Conservation (phyloP, 495 filamentous ascomycete genomes). For the Tuber aestivum region DNA sequence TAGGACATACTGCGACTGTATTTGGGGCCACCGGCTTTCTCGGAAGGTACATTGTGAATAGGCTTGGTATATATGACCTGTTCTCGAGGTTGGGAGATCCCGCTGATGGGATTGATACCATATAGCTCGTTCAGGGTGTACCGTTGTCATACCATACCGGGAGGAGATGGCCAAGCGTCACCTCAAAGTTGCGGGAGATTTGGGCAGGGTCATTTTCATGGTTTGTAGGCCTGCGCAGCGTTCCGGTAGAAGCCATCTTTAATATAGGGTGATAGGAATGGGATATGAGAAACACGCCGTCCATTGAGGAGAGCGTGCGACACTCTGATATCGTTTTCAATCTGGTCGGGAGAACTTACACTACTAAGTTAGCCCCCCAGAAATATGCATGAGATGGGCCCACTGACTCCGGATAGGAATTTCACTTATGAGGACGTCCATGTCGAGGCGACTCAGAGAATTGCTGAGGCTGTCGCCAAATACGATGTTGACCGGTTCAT, state of each 20-base stretch:
- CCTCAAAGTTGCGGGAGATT: conserved; percentile 88
- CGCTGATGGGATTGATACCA: conserved; percentile 41
- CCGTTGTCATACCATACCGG: conserved; percentile 84
- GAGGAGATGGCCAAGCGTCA: conserved; percentile 98
- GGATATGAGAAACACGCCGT: conserved; percentile 89
- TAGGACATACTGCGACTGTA: conserved; percentile 92
- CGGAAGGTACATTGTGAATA: conserved; percentile 94
- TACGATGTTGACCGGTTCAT: conserved; percentile 97
- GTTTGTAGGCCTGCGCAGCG: conserved; percentile 46
- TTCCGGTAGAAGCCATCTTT: conserved; percentile 9
- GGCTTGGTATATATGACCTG: conserved; percentile 61
- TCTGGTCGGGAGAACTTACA: conserved; percentile 84
- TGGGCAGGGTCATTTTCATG: conserved; percentile 80
- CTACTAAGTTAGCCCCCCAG: conserved; percentile 70
- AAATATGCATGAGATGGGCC: background rate
- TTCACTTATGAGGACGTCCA: conserved; percentile 90
- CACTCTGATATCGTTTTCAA: conserved; percentile 98
- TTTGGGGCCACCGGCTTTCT: conserved; percentile 97
- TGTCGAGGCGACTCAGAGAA: conserved; percentile 88
- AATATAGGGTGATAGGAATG: conserved; percentile 60
- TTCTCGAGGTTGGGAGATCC: conserved; percentile 8
- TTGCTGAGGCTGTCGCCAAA: conserved; percentile 92
- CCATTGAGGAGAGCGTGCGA: conserved; percentile 91
- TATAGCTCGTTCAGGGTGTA: conserved; percentile 82
- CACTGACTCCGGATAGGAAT: conserved; percentile 56